A percentile compares a stretch with the other conserved stretches of the same genome.
Evolutionary conservation across 2,329 filamentous ascomycete species (phyloP).

Genomic region (Microdochium bolleyi): DNA sequence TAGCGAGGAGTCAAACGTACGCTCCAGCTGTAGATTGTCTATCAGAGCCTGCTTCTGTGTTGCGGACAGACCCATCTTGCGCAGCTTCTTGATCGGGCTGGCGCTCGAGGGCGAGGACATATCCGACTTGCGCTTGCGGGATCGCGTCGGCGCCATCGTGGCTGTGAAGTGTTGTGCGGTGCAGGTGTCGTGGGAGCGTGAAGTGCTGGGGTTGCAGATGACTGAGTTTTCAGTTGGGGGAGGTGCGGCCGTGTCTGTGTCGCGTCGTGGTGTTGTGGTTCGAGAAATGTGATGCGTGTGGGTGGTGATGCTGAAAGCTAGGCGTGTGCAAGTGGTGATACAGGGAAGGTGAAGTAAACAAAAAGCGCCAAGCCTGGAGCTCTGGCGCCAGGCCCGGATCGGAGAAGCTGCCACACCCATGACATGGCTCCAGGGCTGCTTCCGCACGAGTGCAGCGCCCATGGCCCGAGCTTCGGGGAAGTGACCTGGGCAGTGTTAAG

Average conservation of each 20-base stretch:
- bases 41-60: constrained; percentile 80
- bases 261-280: constrained; percentile 5
- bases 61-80: constrained; percentile 51
- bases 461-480: neutral
- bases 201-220: neutral
- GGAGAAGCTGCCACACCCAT: neutral
- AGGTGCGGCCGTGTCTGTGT: neutral
- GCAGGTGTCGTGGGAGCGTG: too few relatives aligned
- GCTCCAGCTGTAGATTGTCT: constrained; percentile 82
- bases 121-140: constrained; percentile 37
- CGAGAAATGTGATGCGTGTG: constrained; percentile 5
- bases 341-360: constrained; percentile 1
- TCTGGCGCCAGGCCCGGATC: neutral
- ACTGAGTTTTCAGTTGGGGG: neutral
- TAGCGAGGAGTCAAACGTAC: constrained; percentile 38
- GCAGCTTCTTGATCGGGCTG: constrained; percentile 54
- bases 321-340: neutral
- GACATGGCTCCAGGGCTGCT: neutral
- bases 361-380: neutral
- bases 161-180: constrained; percentile 8
- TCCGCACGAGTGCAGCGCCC: too few relatives aligned
- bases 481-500: neutral
- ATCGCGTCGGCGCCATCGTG: constrained; percentile 38
- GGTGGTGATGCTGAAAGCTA: constrained; percentile 8
- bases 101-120: constrained; percentile 28